Base-by-base conservation (phyloP, 2,329 filamentous ascomycete species). In the Bimuria novae-zelandiae region DNA sequence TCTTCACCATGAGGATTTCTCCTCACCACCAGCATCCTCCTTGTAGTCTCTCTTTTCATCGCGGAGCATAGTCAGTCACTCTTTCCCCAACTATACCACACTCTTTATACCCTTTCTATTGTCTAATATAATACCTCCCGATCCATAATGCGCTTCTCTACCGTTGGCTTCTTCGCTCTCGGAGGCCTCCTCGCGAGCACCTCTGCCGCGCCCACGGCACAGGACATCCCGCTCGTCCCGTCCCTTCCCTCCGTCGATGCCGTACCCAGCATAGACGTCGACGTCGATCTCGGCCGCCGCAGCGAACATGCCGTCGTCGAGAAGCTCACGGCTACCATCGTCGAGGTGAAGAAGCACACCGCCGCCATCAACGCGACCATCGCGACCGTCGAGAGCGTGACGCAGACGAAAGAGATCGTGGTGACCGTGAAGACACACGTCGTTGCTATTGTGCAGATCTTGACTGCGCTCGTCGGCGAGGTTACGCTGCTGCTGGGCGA, bases 101-200 rank as follows among this genome's bases (percentile, higher is more conserved):
- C 5, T 17, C n/a, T 11, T 45, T 23, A 36, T 36, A 25, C n/a
- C n/a, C 11, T 27, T 30, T 10, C 22, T 25, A 19, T 49, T 21
- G 17, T 32, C 17, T 41, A 33, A 49, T 49, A 47, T n/a, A n/a
- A n/a, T n/a, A 19, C 36, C 36, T 23, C 45, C 33, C 22, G 17
- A n/a, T n/a, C n/a, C 50, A 52, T n/a, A n/a, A 54, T 54, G 51
- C 41, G 42, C 30, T 54, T 54, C 44, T 5, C 30, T 30, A 49
- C 39, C 40, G 32, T 44, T 32, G 16, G 37, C 22, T 33, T 54
- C 40, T 21, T 44, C 27, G 39, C 46, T n/a, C 32, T 49, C 30
- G 37, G 45, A 16, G 25, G 37, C 29, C 39, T 54, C 32, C 45
- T 54, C 22, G 45, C 45, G 21, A 45, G 32, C 16, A 27, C 51